These are phyloP conservation scores for Psilocybe cyanescens DNA, from an alignment of 768 basidiomycete genomes.

Conservation along the genomic window DNA sequence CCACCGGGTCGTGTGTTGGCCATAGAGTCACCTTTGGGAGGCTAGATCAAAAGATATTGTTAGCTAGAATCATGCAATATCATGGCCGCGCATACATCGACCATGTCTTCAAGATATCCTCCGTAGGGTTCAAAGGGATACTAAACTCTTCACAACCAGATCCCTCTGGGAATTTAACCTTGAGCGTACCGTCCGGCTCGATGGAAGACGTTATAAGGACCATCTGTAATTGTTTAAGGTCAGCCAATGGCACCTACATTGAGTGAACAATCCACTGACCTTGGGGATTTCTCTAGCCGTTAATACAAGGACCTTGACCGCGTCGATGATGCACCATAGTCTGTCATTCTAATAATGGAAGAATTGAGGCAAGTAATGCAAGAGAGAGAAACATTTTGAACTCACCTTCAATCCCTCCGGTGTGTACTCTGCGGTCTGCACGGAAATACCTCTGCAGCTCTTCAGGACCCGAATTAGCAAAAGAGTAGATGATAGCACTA, in stretches of 20 bases:
- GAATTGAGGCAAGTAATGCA: no score
- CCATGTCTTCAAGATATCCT: conserved; percentile 56
- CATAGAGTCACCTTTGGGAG: conserved; percentile 58
- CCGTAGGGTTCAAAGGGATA: conserved; percentile 59
- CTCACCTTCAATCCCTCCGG: conserved; percentile 68
- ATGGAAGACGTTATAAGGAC: conserved; percentile 67
- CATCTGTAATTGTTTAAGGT: conserved; percentile 45
- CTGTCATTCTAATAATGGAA: conserved; percentile 59
- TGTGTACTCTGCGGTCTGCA: conserved; percentile 58
- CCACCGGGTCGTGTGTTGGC: conserved; percentile 44
- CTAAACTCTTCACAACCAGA: conserved; percentile 61
- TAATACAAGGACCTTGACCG: conserved; percentile 52
- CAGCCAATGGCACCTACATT: not conserved
- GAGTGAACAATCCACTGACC: conserved; percentile 36
- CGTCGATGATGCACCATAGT: conserved; percentile 70
- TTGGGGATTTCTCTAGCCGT: conserved; percentile 71
- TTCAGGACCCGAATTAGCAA: conserved; percentile 26
- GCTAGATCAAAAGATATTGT: conserved; percentile 34
- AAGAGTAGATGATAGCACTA: not conserved
- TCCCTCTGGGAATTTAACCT: conserved; percentile 62
- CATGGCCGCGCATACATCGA: conserved; percentile 44
- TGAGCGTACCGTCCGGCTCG: conserved; percentile 48
- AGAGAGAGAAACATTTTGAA: not conserved
- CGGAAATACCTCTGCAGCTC: conserved; percentile 75
- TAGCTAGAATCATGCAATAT: not conserved